Base-by-base conservation (phyloP, 352 stramenopile species). In the Pythium apleroticum region DNA sequence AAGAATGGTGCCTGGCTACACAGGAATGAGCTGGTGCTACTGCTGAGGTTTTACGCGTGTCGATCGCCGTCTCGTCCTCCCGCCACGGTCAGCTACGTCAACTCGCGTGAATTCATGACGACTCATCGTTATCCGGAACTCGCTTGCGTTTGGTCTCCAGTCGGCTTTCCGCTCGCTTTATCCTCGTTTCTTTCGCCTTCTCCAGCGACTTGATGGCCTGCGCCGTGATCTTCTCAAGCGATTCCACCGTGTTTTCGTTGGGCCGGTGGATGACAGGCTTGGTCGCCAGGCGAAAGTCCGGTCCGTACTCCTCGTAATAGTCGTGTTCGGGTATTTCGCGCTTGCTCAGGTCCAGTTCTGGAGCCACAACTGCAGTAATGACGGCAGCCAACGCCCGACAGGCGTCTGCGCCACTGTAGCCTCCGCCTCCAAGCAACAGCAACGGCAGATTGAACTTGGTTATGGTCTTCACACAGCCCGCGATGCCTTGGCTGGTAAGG, bases 1-100 rank as follows among this genome's bases (percentile, higher is more conserved):
- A 91, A 89, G 52, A 78, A 89, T 58, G 79, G 83, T 0, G 80
- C 81, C 12, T 90, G 80, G 15, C 72, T 80, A 11, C 76, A 94
- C 61, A 75, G 91, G 17, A 82, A 76, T 20, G 77, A 91, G 48
- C 75, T 92, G 22, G 60, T 89, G 24, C 77, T 80, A 17, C 78
- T 89, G 28, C 77, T 94, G 52, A 94, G 90, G 59, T 94, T 81
- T 71, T 92, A 94, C 52, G 79, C 75, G 55, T 89, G 80, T 45
- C 89, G 89, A 53, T 50, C 39, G 17, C 33, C 65, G 19, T 50
- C 60, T 25, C 59, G 20, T 3, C 41, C 41, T 25, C 41, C 17
- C 46, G 9, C 20, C 46, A 20, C 46, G 46, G 22, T 53, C 31
- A 31, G 41, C 41, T 25, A 46, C 8, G 37, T 17, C 6, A n/a